phyloP scores from a whole-genome alignment of 169 alveolate genomes.

The Plasmodium gaboni region DNA sequence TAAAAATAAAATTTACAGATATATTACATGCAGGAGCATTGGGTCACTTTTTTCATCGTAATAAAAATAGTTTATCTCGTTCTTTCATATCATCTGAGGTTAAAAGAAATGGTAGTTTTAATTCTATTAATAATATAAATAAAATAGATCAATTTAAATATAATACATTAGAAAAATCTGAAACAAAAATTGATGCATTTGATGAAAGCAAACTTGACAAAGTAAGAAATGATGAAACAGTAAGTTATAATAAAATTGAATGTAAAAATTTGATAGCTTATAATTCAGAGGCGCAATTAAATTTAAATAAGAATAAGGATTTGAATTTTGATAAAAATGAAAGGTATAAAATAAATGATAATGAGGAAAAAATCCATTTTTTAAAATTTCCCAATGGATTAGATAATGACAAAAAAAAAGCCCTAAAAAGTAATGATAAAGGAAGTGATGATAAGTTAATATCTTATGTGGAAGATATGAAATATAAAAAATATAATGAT shows the following conservation, averaged over 20 bases:
- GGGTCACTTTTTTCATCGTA: slow-evolving; percentile 58
- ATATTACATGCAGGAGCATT: slow-evolving; percentile 40
- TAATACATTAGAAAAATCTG: background rate
- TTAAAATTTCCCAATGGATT: background rate
- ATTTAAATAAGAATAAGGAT: background rate
- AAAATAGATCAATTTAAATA: slow-evolving; percentile 11
- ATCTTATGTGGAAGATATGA: no score
- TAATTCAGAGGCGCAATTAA: slow-evolving; percentile 6
- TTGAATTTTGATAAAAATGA: slow-evolving; percentile 8
- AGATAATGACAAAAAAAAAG: slow-evolving; percentile 4
- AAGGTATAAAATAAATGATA: background rate
- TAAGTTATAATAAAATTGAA: slow-evolving; percentile 1
- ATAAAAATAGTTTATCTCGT: slow-evolving; percentile 23
- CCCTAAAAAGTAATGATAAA: slow-evolving; percentile 6
- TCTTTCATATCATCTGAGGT: slow-evolving; percentile 19
- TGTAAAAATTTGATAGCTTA: background rate
- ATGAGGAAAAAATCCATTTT: slow-evolving; percentile 1
- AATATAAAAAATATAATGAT: no score
- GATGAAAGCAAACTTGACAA: background rate
- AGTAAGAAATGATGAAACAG: slow-evolving; percentile 13
- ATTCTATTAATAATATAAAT: slow-evolving; percentile 2
- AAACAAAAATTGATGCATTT: background rate
- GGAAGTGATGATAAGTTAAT: slow-evolving; percentile 1
- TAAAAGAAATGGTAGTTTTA: slow-evolving; percentile 24
- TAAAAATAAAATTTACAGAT: slow-evolving; percentile 59